Evolutionary conservation across 768 basidiomycete species (phyloP), one percentile per base, ranked within the genome.

Genomic region (Filobasidium floriforme): DNA sequence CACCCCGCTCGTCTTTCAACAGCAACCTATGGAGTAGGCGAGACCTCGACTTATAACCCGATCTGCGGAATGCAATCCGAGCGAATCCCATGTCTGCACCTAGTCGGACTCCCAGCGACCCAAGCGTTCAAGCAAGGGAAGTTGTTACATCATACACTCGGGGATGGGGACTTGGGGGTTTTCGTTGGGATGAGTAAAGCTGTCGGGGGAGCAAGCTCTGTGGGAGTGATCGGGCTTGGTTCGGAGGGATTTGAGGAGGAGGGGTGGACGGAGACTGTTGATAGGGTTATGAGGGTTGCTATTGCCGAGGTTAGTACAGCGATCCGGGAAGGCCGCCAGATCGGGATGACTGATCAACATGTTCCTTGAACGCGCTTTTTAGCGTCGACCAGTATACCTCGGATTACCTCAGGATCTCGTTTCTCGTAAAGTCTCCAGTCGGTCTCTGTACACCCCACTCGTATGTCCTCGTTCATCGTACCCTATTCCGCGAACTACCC

Each of bases 1-100:
- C 12, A 49, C 12, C 12, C n/a, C n/a, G n/a, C n/a, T n/a, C n/a
- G n/a, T n/a, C n/a, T n/a, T n/a, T n/a, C n/a, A n/a, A n/a, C n/a
- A n/a, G 46, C 92, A 11, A 96, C 81, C 1, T 94, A 92, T 70
- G 92, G 92, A 63, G 92, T 94, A n/a, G 92, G 92, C 19, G 92
- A 96, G 76, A 80, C 94, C 54, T 89, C 87, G 49, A 90, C 92
- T 4, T 86, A 88, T 40, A 90, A 90, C 71, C 82, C 92, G 59
- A 89, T 85, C 41, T 89, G 89, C 32, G 88, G 71, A 62, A 70
- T 65, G 1, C 68, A 76, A 37, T 76, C 90, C 51, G 92, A 96
- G 77, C 88, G 90, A 81, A 86, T 96, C 4, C 92, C 92, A 9
- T 83, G 94, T 1, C 81, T 96, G 12, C 92, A 94, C 73, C 83